These are phyloP conservation scores for Dillenia suffruticosa DNA, from an alignment of 164 flowering plant species.

Conservation along the genomic window DNA sequence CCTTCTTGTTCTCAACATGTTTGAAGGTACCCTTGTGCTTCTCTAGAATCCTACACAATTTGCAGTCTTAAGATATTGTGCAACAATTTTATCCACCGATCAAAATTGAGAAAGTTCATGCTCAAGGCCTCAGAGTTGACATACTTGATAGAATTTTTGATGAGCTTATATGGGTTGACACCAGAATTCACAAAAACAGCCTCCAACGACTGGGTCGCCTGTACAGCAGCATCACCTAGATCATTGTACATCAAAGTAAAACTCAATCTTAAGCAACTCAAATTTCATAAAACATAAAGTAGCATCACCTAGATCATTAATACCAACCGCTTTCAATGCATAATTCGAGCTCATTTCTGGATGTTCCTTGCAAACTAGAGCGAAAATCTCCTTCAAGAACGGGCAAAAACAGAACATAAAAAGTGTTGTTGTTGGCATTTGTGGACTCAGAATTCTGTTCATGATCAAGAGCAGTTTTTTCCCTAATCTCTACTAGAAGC, in stretches of 20 bases:
- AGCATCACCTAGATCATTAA: background rate
- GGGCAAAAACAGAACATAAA: constrained; percentile 57
- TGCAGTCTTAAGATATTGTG: background rate
- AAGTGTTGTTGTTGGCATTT: constrained; percentile 16
- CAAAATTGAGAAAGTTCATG: background rate
- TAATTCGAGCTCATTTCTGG: constrained; percentile 61
- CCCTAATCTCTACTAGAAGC: constrained; percentile 57
- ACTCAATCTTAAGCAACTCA: background rate
- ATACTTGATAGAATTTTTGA: constrained; percentile 60
- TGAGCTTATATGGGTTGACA: constrained; percentile 57
- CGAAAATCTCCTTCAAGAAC: constrained; percentile 64
- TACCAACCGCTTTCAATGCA: constrained; percentile 70
- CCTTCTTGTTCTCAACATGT: constrained; percentile 56
- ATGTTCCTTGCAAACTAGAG: constrained; percentile 59
- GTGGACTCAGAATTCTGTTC: constrained; percentile 19
- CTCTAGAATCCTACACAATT: constrained; percentile 45
- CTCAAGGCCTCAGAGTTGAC: constrained; percentile 7
- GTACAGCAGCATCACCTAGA: constrained; percentile 60
- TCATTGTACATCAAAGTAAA: constrained; percentile 1
- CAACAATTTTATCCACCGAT: background rate
- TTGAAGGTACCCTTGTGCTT: constrained; percentile 57
- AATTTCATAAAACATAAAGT: background rate
- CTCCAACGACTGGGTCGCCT: constrained; percentile 34
- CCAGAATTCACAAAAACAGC: constrained; percentile 63
- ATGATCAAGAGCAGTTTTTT: constrained; percentile 28